phyloP scores from a whole-genome alignment of 352 stramenopile species.

The Globisporangium iwayamae region DNA sequence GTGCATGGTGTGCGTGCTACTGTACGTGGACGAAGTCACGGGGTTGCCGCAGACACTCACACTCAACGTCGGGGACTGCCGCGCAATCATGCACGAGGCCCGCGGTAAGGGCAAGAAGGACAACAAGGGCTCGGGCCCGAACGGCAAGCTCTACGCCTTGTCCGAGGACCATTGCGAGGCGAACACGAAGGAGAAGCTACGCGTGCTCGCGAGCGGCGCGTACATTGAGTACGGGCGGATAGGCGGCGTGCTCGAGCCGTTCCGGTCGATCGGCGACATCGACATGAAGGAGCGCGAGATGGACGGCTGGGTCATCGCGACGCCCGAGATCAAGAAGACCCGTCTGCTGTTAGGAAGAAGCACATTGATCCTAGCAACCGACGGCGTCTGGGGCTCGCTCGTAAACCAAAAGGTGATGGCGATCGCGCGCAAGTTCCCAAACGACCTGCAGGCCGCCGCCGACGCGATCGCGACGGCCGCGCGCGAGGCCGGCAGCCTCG shows the following conservation, averaged over 20 bases:
- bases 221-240: conserved; percentile 70
- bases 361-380: conserved; percentile 62
- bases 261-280: conserved; percentile 83
- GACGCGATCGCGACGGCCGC: conserved; percentile 53
- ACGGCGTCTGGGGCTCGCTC: conserved; percentile 73
- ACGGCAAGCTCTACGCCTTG: conserved; percentile 24
- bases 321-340: conserved; percentile 53
- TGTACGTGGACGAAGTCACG: conserved; percentile 37
- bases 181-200: conserved; percentile 51
- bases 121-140: conserved; percentile 9
- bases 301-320: conserved; percentile 71
- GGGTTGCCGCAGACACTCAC: conserved; percentile 45
- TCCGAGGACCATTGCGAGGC: conserved; percentile 76
- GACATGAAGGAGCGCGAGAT: conserved; percentile 73
- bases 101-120: conserved; percentile 18
- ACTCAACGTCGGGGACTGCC: conserved; percentile 76
- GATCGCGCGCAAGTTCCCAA: conserved; percentile 26
- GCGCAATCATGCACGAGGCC: conserved; percentile 45
- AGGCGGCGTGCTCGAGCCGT: conserved; percentile 74
- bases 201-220: conserved; percentile 58
- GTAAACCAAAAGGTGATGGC: conserved; percentile 55
- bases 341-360: conserved; percentile 41
- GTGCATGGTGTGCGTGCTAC: conserved; percentile 54
- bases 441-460: conserved; percentile 37
- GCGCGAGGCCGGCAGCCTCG: conserved; percentile 45